Evolutionary conservation across 192 early-diverging fungal species (phyloP).

Genomic region (Geranomyces michiganensis): DNA sequence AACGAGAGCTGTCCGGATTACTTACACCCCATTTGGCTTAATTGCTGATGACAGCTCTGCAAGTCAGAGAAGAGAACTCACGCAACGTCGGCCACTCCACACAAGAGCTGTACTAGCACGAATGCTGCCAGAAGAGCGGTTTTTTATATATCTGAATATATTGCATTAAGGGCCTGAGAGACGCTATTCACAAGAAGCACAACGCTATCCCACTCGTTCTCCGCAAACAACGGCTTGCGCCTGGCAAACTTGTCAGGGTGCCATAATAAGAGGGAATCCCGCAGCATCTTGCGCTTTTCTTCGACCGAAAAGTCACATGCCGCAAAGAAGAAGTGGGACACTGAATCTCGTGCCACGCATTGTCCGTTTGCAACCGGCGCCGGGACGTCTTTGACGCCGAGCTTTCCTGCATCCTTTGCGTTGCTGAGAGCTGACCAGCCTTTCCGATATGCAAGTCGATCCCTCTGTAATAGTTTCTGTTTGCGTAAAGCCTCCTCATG

Average conservation of each 20-base stretch:
- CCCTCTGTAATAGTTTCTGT: slow-evolving; percentile 4
- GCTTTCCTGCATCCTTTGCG: too few species aligned
- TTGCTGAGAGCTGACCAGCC: background rate
- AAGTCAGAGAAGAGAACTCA: too few species aligned
- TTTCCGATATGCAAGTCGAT: background rate
- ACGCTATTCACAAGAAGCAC: slow-evolving; percentile 7
- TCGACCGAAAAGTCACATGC: slow-evolving; percentile 10
- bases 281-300: slow-evolving; percentile 27
- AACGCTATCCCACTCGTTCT: slow-evolving; percentile 11
- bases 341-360: background rate
- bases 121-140: too few species aligned
- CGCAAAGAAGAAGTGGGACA: slow-evolving; percentile 18
- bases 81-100: too few species aligned
- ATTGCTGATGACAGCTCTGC: too few species aligned
- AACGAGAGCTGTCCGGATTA: too few species aligned
- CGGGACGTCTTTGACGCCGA: slow-evolving; percentile 9
- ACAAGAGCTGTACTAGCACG: too few species aligned
- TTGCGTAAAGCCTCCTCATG: background rate
- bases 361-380: background rate
- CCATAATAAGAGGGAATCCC: slow-evolving; percentile 27
- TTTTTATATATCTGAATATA: slow-evolving; percentile 8
- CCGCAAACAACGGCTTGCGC: slow-evolving; percentile 4
- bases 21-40: too few species aligned
- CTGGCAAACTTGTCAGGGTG: slow-evolving; percentile 33
- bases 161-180: slow-evolving; percentile 16